Percentiles rank a stretch among this genome's conserved stretches.
These are phyloP conservation scores for Picochlorum sp. DNA, from an alignment of 139 green algal genomes.

Conservation along the genomic window DNA sequence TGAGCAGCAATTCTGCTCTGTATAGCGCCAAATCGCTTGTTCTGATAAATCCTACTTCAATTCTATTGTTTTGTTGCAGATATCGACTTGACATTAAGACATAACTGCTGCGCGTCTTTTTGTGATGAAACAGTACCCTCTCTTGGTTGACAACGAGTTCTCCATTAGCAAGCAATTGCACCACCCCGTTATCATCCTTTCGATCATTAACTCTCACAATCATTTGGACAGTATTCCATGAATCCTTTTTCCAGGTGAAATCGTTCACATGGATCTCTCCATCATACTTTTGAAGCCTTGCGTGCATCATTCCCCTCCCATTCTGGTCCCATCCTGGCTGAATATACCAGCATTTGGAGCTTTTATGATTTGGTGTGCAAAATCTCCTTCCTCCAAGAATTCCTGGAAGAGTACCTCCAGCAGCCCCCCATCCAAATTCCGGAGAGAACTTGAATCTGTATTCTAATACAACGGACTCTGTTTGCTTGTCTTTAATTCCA, in stretches of 20 bases:
- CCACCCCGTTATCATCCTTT: neutral
- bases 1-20: too few relatives aligned
- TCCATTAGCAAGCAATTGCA: neutral
- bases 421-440: neutral
- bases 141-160: neutral
- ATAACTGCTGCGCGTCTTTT: neutral
- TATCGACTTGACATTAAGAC: too few relatives aligned
- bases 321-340: neutral
- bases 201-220: neutral
- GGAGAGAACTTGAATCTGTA: neutral
- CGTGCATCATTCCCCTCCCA: neutral
- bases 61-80: too few relatives aligned
- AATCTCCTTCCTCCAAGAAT: neutral
- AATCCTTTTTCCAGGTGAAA: neutral
- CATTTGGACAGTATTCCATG: neutral
- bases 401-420: neutral
- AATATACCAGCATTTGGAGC: neutral
- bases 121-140: neutral
- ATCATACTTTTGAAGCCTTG: neutral
- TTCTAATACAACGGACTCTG: neutral
- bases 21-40: too few relatives aligned
- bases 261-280: neutral
- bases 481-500: neutral
- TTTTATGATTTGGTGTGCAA: neutral
- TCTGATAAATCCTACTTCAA: too few relatives aligned